Base-by-base conservation (phyloP, 768 basidiomycete genomes). In the Chiua virens region DNA sequence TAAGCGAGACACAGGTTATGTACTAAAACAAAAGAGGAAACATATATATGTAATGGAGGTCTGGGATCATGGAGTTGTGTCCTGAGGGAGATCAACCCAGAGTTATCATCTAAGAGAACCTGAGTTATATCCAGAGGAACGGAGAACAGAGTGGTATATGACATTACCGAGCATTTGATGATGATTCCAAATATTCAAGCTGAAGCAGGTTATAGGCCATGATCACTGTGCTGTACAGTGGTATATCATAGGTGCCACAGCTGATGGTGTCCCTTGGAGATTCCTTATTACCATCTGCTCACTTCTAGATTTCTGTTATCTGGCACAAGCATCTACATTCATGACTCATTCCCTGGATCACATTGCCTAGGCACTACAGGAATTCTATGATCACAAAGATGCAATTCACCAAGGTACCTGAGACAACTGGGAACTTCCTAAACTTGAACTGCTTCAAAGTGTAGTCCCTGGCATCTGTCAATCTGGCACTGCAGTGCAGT, bases 291-390 rank as follows among this genome's bases (percentile, higher is more conserved):
- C 51, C 6, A 2, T 52, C 66, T 60, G 67, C 2, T 69, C 62
- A 0, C 30, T 76, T 1, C 55, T 78, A 1, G 71, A 79, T 50
- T 78, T 77, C 47, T 41, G 74, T 8, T 75, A 69, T 47, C 51
- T 71, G 8, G 66, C 71, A 1, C 71, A 72, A 35, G 72, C 71
- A 47, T 61, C 65, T 0, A 8, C 60, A 4, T 76, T 76, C 45
- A 59, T 66, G 1, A 48, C 53, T 1, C 37, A 51, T 18, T 72
- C 69, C 2, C 66, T 77, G 0, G 21, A 39, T 0, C 27, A 45
- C 2, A 45, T 79, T 0, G 43, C 66, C 1, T 39, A 54, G 0
- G 63, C 71, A 0, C 62, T 75, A 1, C 18, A 54, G 4, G 20
- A 25, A 8, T 79, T 78, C 52, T 75, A 78, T 56, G 23, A 45